phyloP scores from a whole-genome alignment of 2,329 filamentous ascomycete species.

The Monascus ruber region DNA sequence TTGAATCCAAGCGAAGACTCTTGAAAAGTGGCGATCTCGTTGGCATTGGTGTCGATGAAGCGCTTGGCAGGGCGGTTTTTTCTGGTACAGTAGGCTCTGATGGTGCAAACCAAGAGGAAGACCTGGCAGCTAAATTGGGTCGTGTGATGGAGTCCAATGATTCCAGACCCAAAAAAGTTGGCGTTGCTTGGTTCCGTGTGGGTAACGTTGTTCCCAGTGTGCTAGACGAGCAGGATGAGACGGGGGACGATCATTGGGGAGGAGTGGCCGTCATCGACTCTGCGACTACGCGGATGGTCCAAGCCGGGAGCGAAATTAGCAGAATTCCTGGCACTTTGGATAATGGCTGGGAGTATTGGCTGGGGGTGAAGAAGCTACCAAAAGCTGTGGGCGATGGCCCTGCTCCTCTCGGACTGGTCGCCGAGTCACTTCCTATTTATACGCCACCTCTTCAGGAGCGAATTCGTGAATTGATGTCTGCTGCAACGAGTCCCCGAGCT shows the following conservation, averaged over 20 bases:
- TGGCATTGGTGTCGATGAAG: slow-evolving; percentile 77
- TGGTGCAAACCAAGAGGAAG: slow-evolving; percentile 58
- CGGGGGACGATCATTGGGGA: slow-evolving; percentile 66
- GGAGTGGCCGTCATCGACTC: slow-evolving; percentile 79
- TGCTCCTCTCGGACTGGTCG: slow-evolving; percentile 25
- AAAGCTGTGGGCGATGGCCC: slow-evolving; percentile 24
- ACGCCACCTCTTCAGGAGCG: slow-evolving; percentile 55
- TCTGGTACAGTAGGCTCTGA: slow-evolving; percentile 47
- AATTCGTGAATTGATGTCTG: slow-evolving; percentile 72
- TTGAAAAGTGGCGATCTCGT: slow-evolving; percentile 81
- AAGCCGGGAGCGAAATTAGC: slow-evolving; percentile 76
- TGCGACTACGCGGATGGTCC: slow-evolving; percentile 75
- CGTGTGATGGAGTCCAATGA: slow-evolving; percentile 16
- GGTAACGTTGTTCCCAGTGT: slow-evolving; percentile 52
- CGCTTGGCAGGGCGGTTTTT: slow-evolving; percentile 69
- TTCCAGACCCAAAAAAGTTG: slow-evolving; percentile 36
- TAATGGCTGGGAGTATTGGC: slow-evolving; percentile 81
- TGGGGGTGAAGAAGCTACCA: slow-evolving; percentile 61
- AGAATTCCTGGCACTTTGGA: slow-evolving; percentile 64
- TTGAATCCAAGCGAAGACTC: slow-evolving; percentile 69
- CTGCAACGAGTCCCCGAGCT: slow-evolving; percentile 77
- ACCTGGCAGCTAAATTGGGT: slow-evolving; percentile 40
- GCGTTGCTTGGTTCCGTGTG: slow-evolving; percentile 86
- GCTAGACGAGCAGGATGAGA: slow-evolving; percentile 43
- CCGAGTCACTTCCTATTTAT: slow-evolving; percentile 32